Evolutionary conservation across 176 grass and related monocot genomes (phyloP), one percentile per base, ranked within the genome.

Genomic region (Oropetium thomaeum): DNA sequence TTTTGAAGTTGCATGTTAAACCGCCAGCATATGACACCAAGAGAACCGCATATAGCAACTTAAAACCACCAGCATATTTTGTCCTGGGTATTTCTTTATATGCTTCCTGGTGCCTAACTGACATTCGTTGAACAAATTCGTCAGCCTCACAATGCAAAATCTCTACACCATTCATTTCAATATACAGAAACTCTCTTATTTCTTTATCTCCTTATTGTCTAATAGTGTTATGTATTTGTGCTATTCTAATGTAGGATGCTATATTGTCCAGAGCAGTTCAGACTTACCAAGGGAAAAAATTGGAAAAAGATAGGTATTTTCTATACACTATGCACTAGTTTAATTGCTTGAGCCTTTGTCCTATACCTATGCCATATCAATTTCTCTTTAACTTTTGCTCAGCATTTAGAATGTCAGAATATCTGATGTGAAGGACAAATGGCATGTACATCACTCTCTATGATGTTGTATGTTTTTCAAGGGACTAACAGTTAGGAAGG

Each of bases 241-340:
- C 59, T 88, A 75, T 78, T 81, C 20, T 53, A 73, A 75, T 90
- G 71, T 74, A 98, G 95, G 95, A 98, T 76, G 78, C 79, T 58
- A 84, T 94, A 86, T 80, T 98, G 66, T 85, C 70, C 83, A 82
- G 69, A 57, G 95, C 95, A 8, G 95, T 98, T 76, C 91, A 98
- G 64, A 78, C 80, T 45, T 89, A 88, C 79, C 90, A 93, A 58
- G 95, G 95, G 10, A 98, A 89, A n/a, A 83, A 94, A 98, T 42
- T 98, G 95, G 95, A 98, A 98, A 78, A 98, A 98, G 59, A 98
- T 98, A 83, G 90, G 95, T 98, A 98, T 26, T 13, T 44, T 23
- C 52, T 63, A 67, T 62, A 14, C n/a, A n/a, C 39, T 61, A 14
- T 63, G 29, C 34, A 81, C 2, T 53, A 76, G 35, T 43, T 74